A percentile compares a stretch with the other conserved stretches of the same genome.
Conservation (phyloP, 2,329 filamentous ascomycete genomes). For the Fusarium ramigenum region DNA sequence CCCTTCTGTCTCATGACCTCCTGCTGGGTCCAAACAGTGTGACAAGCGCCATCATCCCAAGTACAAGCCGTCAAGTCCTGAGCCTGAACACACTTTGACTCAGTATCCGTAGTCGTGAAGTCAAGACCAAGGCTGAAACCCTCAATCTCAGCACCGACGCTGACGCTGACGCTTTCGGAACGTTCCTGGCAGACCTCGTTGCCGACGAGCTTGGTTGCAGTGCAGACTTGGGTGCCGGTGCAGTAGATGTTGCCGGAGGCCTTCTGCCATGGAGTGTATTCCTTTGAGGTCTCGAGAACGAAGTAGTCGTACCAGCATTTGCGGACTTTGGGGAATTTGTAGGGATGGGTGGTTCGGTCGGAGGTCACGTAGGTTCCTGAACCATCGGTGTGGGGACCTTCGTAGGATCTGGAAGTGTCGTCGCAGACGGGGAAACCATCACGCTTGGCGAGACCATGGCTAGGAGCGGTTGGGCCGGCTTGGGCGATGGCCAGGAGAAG, state of each 20-base stretch:
- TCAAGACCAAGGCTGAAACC: background rate
- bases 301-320: slow-evolving; percentile 19
- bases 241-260: slow-evolving; percentile 7
- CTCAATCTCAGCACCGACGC: background rate
- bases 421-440: background rate
- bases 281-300: background rate
- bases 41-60: slow-evolving; percentile 2
- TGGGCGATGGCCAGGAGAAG: background rate
- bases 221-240: background rate
- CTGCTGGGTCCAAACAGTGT: slow-evolving; percentile 22
- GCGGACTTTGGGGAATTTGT: slow-evolving; percentile 8
- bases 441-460: background rate
- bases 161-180: background rate
- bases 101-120: background rate
- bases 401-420: background rate
- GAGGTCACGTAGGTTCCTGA: slow-evolving; percentile 7
- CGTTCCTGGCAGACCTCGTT: slow-evolving; percentile 4
- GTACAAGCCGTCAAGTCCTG: slow-evolving; percentile 2
- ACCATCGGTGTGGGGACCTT: background rate
- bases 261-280: slow-evolving; percentile 7
- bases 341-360: background rate
- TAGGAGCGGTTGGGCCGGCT: background rate
- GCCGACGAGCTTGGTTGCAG: slow-evolving; percentile 1
- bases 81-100: background rate
- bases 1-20: background rate